Evolutionary conservation across 495 filamentous ascomycete genomes (phyloP).

Genomic region (Aspergillus carlsbadensis): DNA sequence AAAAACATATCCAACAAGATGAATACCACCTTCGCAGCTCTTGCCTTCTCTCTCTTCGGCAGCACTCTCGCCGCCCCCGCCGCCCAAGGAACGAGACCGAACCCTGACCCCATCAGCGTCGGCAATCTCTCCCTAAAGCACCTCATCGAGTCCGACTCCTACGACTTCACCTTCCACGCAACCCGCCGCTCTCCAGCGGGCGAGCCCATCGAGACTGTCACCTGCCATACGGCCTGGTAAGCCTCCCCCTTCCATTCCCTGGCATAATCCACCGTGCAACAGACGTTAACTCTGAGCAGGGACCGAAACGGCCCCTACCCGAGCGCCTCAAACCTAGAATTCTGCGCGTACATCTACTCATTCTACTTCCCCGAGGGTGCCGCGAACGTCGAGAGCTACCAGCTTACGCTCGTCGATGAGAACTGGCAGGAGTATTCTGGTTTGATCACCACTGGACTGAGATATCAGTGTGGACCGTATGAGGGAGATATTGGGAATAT

Average conservation of each 20-base stretch:
- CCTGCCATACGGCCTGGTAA: neutral
- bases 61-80: neutral
- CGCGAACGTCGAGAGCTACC: neutral
- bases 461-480: neutral
- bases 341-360: neutral
- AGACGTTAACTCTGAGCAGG: no score
- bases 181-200: neutral
- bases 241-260: neutral
- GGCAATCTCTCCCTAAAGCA: neutral
- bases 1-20: neutral
- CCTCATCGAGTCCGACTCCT: neutral
- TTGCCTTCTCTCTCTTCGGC: neutral
- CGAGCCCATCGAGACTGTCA: neutral
- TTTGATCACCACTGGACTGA: neutral
- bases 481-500: neutral
- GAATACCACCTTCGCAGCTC: neutral
- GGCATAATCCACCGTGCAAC: neutral
- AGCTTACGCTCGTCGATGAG: neutral
- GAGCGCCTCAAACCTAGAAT: neutral
- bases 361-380: neutral
- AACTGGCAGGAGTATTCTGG: neutral
- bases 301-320: no score
- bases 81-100: neutral
- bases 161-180: neutral
- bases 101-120: neutral